These are phyloP conservation scores for Ganoderma meredithae DNA, from an alignment of 1,284 basidiomycete species.

Conservation along the genomic window DNA sequence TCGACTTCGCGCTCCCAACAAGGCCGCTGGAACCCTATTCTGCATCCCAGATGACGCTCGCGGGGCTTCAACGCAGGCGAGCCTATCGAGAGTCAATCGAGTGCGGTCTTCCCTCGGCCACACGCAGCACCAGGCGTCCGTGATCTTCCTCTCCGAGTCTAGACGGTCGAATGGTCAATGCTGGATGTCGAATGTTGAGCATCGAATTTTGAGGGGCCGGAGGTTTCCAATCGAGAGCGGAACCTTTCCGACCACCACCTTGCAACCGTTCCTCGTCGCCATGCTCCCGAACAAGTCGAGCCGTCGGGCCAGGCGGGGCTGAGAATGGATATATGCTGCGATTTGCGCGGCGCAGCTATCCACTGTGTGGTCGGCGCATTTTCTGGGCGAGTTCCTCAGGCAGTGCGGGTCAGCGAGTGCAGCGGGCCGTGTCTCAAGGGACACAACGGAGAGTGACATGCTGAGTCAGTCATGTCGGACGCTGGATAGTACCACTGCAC, in stretches of 20 bases:
- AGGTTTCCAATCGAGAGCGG: background rate
- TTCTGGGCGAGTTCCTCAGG: background rate
- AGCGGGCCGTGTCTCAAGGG: background rate
- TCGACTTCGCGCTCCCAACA: background rate
- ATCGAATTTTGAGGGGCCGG: background rate
- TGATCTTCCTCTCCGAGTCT: background rate
- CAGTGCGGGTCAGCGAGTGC: background rate
- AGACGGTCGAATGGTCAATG: background rate
- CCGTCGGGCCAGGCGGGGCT: background rate
- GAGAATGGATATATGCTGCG: slow-evolving; percentile 14
- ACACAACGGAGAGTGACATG: background rate
- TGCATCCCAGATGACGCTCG: slow-evolving; percentile 7
- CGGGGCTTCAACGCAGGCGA: slow-evolving; percentile 10
- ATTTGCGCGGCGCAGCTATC: slow-evolving; percentile 5
- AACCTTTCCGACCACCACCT: background rate
- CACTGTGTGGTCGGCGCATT: background rate
- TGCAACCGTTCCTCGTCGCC: background rate
- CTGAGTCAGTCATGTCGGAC: background rate
- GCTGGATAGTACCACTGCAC: background rate
- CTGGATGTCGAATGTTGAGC: background rate
- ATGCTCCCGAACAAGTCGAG: slow-evolving; percentile 7
- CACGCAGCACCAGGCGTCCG: slow-evolving; percentile 1
- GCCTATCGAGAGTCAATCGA: slow-evolving; percentile 24
- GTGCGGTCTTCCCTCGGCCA: slow-evolving; percentile 3
- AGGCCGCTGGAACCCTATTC: background rate